phyloP scores from a whole-genome alignment of 805 yeast species.

The Candida stauntonica region DNA sequence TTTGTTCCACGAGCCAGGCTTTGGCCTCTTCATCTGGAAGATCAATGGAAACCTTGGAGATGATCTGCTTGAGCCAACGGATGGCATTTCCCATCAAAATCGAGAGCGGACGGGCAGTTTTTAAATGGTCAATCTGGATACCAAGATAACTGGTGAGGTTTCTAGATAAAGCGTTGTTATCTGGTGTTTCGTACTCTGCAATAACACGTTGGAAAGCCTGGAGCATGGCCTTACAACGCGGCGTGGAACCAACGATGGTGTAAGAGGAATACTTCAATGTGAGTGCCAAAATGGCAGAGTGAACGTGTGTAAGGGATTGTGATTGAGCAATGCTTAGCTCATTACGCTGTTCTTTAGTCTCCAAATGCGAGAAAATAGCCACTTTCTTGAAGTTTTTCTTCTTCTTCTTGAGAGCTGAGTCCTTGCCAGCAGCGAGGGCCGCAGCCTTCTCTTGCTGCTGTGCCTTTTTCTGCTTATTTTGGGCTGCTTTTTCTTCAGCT shows the following conservation, averaged over 20 bases:
- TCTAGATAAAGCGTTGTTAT: conserved; percentile 79
- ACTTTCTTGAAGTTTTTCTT: conserved; percentile 46
- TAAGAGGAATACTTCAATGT: conserved; percentile 80
- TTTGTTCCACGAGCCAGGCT: conserved; percentile 52
- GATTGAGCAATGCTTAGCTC: conserved; percentile 26
- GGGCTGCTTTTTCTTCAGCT: conserved; percentile 30
- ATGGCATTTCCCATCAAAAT: conserved; percentile 97
- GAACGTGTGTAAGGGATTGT: conserved; percentile 46
- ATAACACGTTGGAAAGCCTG: conserved; percentile 79
- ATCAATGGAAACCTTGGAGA: conserved; percentile 75
- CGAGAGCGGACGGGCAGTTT: conserved; percentile 85
- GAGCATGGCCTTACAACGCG: conserved; percentile 81
- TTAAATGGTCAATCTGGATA: conserved; percentile 88
- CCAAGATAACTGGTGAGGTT: conserved; percentile 84
- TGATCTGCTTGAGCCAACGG: conserved; percentile 94
- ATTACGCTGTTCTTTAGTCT: conserved; percentile 71
- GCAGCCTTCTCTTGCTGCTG: conserved; percentile 34
- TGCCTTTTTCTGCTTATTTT: conserved; percentile 37
- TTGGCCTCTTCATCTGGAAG: conserved; percentile 57
- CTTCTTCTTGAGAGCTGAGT: conserved; percentile 21
- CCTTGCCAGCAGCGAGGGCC: conserved; percentile 2
- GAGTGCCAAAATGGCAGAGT: conserved; percentile 76
- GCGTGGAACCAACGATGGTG: conserved; percentile 83
- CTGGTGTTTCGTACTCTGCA: conserved; percentile 77
- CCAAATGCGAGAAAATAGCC: conserved; percentile 72